Conservation (phyloP, 2,329 filamentous ascomycete genomes). For the Aureobasidium sp. region DNA sequence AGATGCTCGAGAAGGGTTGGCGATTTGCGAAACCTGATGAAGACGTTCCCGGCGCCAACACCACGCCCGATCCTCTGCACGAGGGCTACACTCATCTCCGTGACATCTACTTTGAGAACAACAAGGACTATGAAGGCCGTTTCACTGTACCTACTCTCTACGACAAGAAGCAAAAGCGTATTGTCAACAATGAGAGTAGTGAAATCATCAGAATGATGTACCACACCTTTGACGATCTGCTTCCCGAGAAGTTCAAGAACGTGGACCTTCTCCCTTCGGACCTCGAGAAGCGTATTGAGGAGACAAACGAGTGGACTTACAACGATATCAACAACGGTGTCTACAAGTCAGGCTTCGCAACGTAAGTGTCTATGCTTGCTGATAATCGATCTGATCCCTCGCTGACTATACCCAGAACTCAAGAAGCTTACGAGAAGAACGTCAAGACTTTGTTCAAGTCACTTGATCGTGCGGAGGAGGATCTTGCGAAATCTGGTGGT, state of each 20-base stretch:
- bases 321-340: slow-evolving; percentile 34
- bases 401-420: slow-evolving; percentile 28
- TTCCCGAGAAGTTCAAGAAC: slow-evolving; percentile 35
- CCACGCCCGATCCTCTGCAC: slow-evolving; percentile 57
- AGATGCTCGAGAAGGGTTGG: slow-evolving; percentile 71
- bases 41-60: slow-evolving; percentile 47
- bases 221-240: slow-evolving; percentile 59
- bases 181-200: slow-evolving; percentile 82
- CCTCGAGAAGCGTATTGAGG: slow-evolving; percentile 40
- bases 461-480: slow-evolving; percentile 41
- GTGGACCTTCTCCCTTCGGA: slow-evolving; percentile 41
- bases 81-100: slow-evolving; percentile 64
- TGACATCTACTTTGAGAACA: slow-evolving; percentile 70
- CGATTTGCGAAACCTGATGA: slow-evolving; percentile 67
- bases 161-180: slow-evolving; percentile 55
- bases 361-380: slow-evolving; percentile 19
- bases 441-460: slow-evolving; percentile 42
- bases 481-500: slow-evolving; percentile 36
- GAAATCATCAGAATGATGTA: slow-evolving; percentile 87
- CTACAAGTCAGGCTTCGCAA: slow-evolving; percentile 48
- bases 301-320: slow-evolving; percentile 47
- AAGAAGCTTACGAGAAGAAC: slow-evolving; percentile 44
- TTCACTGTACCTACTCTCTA: slow-evolving; percentile 81
- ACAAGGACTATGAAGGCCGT: slow-evolving; percentile 65
- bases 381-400: not conserved